These are phyloP conservation scores for Globisporangium spinosum DNA, from an alignment of 352 stramenopile genomes.

Conservation along the genomic window DNA sequence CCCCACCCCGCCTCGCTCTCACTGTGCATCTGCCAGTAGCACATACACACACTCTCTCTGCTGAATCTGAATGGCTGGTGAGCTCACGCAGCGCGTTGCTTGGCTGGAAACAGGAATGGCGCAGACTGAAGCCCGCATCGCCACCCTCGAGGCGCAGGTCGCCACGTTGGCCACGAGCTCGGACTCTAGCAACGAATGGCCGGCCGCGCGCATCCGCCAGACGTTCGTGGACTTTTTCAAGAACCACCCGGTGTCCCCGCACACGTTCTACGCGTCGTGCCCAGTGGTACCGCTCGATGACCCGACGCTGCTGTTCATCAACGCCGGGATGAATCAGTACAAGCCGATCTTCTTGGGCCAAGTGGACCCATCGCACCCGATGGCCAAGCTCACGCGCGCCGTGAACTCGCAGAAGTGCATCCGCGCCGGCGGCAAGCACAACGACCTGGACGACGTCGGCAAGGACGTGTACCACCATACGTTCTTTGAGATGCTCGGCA, in stretches of 20 bases:
- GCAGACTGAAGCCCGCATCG: constrained; percentile 22
- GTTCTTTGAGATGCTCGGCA: constrained; percentile 99
- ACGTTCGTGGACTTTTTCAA: constrained; percentile 98
- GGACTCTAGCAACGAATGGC: constrained; percentile 70
- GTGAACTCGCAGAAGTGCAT: constrained; percentile 99
- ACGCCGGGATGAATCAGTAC: constrained; percentile 99
- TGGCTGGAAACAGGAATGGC: constrained; percentile 27
- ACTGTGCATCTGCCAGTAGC: not conserved
- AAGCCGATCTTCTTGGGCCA: constrained; percentile 99
- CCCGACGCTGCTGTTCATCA: constrained; percentile 98
- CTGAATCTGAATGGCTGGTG: not conserved
- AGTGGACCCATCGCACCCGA: constrained; percentile 90
- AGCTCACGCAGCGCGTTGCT: constrained; percentile 31
- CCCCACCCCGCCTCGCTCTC: not conserved
- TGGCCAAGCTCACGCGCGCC: constrained; percentile 91
- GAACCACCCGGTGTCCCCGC: constrained; percentile 68
- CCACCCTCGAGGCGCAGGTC: constrained; percentile 20
- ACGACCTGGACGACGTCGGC: constrained; percentile 99
- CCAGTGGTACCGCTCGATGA: constrained; percentile 97
- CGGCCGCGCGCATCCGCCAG: constrained; percentile 93
- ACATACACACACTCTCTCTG: not conserved
- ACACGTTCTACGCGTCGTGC: constrained; percentile 96
- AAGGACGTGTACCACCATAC: constrained; percentile 99
- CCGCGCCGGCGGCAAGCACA: constrained; percentile 98
- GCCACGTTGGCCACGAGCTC: constrained; percentile 19